Evolutionary conservation across 169 alveolate species (phyloP).

Genomic region (Eimeria maxima): DNA sequence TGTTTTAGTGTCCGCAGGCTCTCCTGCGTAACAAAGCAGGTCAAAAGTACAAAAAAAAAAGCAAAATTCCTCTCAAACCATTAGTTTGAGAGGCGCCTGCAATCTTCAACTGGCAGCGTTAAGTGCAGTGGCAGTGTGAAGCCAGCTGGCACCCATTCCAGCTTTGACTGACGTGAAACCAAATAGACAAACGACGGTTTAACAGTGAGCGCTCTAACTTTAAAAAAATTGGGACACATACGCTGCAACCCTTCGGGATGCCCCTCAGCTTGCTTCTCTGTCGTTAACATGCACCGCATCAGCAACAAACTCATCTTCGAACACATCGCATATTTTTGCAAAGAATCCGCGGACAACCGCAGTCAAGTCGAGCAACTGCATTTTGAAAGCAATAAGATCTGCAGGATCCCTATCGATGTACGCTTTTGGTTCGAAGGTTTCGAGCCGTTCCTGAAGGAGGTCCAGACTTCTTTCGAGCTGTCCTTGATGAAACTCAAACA

Average conservation of each 20-base stretch:
- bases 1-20: background rate
- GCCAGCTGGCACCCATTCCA: background rate
- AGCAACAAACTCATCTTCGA: conserved; percentile 81
- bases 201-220: background rate
- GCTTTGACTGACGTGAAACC: background rate
- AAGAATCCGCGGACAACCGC: conserved; percentile 81
- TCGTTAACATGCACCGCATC: conserved; percentile 55
- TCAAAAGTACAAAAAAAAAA: background rate
- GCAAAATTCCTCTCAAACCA: background rate
- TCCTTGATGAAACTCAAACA: conserved; percentile 84
- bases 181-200: background rate
- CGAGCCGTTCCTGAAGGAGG: conserved; percentile 75
- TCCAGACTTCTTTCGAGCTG: conserved; percentile 82
- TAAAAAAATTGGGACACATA: background rate
- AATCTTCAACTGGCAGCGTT: background rate
- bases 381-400: conserved; percentile 72
- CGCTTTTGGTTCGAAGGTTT: conserved; percentile 51
- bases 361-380: conserved; percentile 74
- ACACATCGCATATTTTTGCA: conserved; percentile 75
- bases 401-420: conserved; percentile 62
- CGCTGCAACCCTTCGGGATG: background rate
- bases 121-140: background rate
- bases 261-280: conserved; percentile 48
- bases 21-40: background rate
- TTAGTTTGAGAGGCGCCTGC: background rate